Percentiles rank a stretch among this genome's conserved stretches.
Conservation (phyloP, 805 yeast species). For the Cyberlindnera euphorbiiphila region DNA sequence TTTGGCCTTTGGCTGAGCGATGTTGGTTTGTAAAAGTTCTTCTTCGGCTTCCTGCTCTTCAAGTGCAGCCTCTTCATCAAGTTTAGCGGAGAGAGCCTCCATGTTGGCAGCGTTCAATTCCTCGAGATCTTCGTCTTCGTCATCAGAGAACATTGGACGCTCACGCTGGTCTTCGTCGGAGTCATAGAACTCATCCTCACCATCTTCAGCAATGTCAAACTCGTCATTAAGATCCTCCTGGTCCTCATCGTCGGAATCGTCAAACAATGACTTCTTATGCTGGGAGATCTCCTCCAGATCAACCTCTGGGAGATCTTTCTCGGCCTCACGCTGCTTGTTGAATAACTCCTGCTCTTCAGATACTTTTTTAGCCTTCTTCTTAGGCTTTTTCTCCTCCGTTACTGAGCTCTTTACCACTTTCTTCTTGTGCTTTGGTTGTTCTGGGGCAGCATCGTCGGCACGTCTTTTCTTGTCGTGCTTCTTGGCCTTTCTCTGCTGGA, state of each 20-base stretch:
- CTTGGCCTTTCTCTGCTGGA: conserved; percentile 44
- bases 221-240: conserved; percentile 36
- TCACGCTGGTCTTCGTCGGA: conserved; percentile 27
- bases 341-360: conserved; percentile 26
- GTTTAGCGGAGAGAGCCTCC: conserved; percentile 68
- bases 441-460: conserved; percentile 30
- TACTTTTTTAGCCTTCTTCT: conserved; percentile 22
- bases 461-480: conserved; percentile 34
- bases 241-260: conserved; percentile 44
- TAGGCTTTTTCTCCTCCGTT: conserved; percentile 12
- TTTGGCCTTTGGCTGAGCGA: conserved; percentile 67
- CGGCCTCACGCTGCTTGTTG: conserved; percentile 34
- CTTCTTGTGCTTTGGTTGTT: conserved; percentile 27
- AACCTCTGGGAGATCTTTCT: conserved; percentile 56
- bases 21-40: conserved; percentile 55
- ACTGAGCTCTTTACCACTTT: conserved; percentile 15
- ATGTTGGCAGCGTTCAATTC: conserved; percentile 78
- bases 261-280: conserved; percentile 73
- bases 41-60: conserved; percentile 62
- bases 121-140: conserved; percentile 59
- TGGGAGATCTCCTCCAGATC: conserved; percentile 61
- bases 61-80: conserved; percentile 57
- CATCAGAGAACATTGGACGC: conserved; percentile 27
- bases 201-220: conserved; percentile 57
- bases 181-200: conserved; percentile 30